Conservation (phyloP, 305 asterid genomes). For the Petunia hybrid region DNA sequence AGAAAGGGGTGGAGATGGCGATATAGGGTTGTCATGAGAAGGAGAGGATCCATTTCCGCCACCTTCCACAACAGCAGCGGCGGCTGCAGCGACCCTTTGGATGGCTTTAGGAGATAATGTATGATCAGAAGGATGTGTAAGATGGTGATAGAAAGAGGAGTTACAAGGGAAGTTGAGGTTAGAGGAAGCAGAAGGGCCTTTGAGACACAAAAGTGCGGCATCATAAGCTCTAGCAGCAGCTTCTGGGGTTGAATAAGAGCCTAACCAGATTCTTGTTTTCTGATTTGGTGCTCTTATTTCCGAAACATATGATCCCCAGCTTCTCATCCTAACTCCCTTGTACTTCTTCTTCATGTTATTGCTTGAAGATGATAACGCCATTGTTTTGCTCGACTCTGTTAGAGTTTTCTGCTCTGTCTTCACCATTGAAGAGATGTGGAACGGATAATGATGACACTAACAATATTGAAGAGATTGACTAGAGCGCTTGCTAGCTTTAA, state of each 20-base stretch:
- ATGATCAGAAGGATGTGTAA: constrained; percentile 29
- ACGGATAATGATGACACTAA: no score
- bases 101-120: constrained; percentile 78
- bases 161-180: constrained; percentile 74
- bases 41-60: no score
- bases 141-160: constrained; percentile 35
- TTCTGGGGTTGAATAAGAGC: constrained; percentile 90
- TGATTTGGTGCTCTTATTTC: constrained; percentile 95
- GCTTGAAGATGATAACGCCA: constrained; percentile 28
- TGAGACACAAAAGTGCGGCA: constrained; percentile 86
- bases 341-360: constrained; percentile 58
- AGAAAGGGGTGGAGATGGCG: constrained; percentile 10
- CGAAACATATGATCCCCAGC: constrained; percentile 97
- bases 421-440: constrained; percentile 47
- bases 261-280: constrained; percentile 91
- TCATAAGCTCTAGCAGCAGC: constrained; percentile 98
- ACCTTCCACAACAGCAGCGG: constrained; percentile 43
- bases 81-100: constrained; percentile 70
- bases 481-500: not conserved
- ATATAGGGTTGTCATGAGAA: constrained; percentile 23
- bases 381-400: not conserved
- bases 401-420: constrained; percentile 52
- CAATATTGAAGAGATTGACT: not conserved
- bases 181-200: constrained; percentile 72
- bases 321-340: constrained; percentile 96